Percentiles rank a stretch among this genome's conserved stretches.
Conservation (phyloP, 495 filamentous ascomycete genomes). For the Lentithecium fluviatile region DNA sequence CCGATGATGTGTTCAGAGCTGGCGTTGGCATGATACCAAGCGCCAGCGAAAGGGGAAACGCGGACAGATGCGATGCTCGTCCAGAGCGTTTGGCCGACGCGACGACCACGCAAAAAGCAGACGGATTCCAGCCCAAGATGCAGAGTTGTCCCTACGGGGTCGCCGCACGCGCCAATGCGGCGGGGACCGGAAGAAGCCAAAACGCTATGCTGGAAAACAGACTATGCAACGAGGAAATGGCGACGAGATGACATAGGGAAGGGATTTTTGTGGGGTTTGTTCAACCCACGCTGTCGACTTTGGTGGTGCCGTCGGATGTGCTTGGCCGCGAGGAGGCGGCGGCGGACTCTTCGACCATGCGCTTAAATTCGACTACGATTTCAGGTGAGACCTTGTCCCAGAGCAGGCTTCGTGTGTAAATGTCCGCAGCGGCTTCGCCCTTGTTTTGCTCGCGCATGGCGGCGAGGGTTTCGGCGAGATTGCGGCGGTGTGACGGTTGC, state of each 20-base stretch:
- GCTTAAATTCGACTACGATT: constrained; percentile 87
- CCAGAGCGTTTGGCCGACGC: not conserved
- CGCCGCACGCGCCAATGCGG: not conserved
- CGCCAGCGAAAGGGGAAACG: not conserved
- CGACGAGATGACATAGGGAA: constrained; percentile 8
- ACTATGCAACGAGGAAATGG: constrained; percentile 22
- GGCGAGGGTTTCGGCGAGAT: constrained; percentile 79
- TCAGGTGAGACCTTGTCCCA: constrained; percentile 93
- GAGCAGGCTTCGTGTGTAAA: constrained; percentile 88
- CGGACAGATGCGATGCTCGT: constrained; percentile 17
- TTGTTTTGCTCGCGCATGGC: constrained; percentile 69
- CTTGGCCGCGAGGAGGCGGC: constrained; percentile 21
- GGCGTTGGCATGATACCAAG: not conserved
- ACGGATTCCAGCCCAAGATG: constrained; percentile 34
- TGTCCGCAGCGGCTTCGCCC: constrained; percentile 67
- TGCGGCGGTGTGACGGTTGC: constrained; percentile 51
- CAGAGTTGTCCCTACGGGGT: constrained; percentile 33
- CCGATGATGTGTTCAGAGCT: not conserved
- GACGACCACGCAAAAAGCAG: constrained; percentile 9
- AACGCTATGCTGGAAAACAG: constrained; percentile 20
- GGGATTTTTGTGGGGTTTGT: not conserved
- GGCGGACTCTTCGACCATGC: constrained; percentile 62
- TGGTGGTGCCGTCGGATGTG: constrained; percentile 24
- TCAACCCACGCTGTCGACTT: constrained; percentile 31
- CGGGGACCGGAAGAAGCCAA: constrained; percentile 16